Evolutionary conservation across 1,139 yeast genomes (phyloP), one percentile per base, ranked within the genome.

Genomic region (Pichia sp.): DNA sequence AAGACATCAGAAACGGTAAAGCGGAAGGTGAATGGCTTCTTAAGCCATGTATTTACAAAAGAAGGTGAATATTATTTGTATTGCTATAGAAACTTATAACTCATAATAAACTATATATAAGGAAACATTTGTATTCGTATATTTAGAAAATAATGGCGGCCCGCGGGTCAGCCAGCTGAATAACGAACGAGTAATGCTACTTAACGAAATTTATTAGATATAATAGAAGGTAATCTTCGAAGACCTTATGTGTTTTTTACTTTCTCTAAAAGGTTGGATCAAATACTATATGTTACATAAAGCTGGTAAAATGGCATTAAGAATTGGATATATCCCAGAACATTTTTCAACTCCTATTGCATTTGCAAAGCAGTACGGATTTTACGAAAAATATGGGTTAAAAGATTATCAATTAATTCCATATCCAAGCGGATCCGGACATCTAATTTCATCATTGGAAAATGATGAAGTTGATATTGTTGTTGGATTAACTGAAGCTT

Each of bases 21-120:
- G 84, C 92, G 0, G 95, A 87, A 61, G 95, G 95, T 10, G 78
- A 84, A 60, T 88, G 96, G 95, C 71, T 89, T 50, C 73, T 92
- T 56, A 92, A 90, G 65, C 98, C 99, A 5, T 92, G 98, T 69
- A 86, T 92, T 52, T 92, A 92, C 68, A 92, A 92, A 66, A 79
- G 96, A 69, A 78, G 98, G 18, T 18, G 18, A 18, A 18, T 18
- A 18, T 18, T 18, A 18, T 18, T 18, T 18, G 18, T 18, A 18
- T 18, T 18, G 18, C 18, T 18, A 18, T 18, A 18, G 18, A 18
- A 18, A 18, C 18, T 18, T 18, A 18, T 18, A 18, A 18, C 18
- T 18, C 18, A 18, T 18, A 18, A 18, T 18, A 18, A 18, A 18
- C n/a, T 18, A 18, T 18, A 18, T 18, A 18, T 18, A 18, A 18